These are phyloP conservation scores for Hypericum androsaemum DNA, from an alignment of 345 rosid species.

Conservation along the genomic window DNA sequence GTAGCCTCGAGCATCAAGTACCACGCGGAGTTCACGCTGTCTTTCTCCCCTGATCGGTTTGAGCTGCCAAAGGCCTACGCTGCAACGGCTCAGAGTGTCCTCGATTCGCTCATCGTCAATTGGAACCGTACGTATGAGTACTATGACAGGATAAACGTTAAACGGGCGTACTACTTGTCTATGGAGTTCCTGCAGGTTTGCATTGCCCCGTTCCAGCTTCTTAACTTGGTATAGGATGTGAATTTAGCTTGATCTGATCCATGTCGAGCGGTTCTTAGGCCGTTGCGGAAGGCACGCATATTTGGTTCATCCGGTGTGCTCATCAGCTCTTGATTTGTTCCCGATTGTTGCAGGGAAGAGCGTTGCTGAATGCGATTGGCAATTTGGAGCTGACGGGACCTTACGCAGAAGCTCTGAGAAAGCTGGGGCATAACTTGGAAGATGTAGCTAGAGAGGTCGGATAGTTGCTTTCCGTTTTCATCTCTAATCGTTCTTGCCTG, in stretches of 20 bases:
- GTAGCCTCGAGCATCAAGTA: slow-evolving; percentile 40
- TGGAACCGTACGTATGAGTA: slow-evolving; percentile 44
- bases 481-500: neutral
- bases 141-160: slow-evolving; percentile 35
- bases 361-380: slow-evolving; percentile 48
- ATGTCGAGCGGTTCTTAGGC: no score
- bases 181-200: slow-evolving; percentile 52
- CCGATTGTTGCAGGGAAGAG: slow-evolving; percentile 40
- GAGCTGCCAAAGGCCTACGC: slow-evolving; percentile 44
- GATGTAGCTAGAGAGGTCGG: slow-evolving; percentile 37
- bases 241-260: neutral
- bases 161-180: slow-evolving; percentile 55
- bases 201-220: neutral
- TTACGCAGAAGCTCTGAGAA: slow-evolving; percentile 46
- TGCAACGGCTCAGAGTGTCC: slow-evolving; percentile 44
- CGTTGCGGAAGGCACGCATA: no score
- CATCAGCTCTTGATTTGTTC: no score
- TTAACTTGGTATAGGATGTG: neutral
- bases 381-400: slow-evolving; percentile 48
- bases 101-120: slow-evolving; percentile 39
- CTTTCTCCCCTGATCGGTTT: slow-evolving; percentile 39
- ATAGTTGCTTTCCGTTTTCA: neutral
- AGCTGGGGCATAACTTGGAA: slow-evolving; percentile 34
- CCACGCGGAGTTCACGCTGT: slow-evolving; percentile 49
- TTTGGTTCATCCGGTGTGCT: no score